Percentiles rank a stretch among this genome's conserved stretches.
Evolutionary conservation across 2,329 filamentous ascomycete species (phyloP).

Genomic region (Chalaropsis thielavioides): DNA sequence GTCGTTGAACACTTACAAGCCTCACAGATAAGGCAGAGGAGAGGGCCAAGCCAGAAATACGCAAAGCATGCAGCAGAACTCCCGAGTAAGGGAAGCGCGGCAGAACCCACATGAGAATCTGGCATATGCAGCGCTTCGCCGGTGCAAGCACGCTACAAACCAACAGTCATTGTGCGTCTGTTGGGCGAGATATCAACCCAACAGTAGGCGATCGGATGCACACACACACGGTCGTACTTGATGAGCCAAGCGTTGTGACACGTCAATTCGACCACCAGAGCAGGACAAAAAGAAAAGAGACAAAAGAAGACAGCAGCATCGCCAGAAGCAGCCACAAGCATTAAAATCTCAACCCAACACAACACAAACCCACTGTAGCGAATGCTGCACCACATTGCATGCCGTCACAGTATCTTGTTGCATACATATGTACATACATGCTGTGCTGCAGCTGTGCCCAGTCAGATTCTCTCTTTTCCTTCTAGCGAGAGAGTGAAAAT

Average conservation of each 20-base stretch:
- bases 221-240: neutral
- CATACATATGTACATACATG: neutral
- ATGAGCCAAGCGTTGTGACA: conserved; percentile 4
- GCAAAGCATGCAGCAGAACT: neutral
- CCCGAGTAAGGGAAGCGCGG: neutral
- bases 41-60: neutral
- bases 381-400: neutral
- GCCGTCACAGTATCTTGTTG: conserved; percentile 2
- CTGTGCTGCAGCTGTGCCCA: conserved; percentile 4
- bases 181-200: neutral
- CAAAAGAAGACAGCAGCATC: neutral
- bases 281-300: neutral
- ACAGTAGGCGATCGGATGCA: neutral
- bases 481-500: neutral
- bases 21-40: neutral
- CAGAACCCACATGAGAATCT: neutral
- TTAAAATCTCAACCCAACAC: neutral
- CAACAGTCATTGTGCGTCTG: neutral
- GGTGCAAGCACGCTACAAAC: neutral
- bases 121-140: neutral
- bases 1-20: neutral
- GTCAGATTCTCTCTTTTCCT: neutral
- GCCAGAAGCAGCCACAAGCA: neutral
- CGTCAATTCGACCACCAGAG: neutral
- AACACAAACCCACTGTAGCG: neutral